Evolutionary conservation across 345 rosid genomes (phyloP), one percentile per base, ranked within the genome.

Genomic region (Arabis hirsuta): DNA sequence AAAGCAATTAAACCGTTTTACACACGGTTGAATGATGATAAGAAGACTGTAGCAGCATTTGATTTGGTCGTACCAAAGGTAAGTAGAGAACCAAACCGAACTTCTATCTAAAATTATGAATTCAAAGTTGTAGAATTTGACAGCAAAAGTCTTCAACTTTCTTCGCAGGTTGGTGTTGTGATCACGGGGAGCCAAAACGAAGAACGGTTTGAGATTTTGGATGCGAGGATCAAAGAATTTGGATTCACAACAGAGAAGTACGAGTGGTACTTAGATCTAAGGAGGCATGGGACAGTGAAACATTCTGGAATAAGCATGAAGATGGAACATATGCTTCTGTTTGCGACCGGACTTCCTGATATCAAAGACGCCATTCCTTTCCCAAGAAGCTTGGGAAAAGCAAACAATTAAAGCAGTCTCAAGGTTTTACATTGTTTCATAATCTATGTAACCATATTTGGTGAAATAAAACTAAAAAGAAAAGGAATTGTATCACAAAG

Each of bases 1-100:
- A 94, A 79, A 83, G 86, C 80, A 13, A 50, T 66, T 1, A 84
- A 87, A 76, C 96, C 93, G 9, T 91, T 94, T 72, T 81, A 85
- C 65, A 78, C 67, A 8, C 81, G 96, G 59, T 66, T 83, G 80
- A 94, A 94, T 61, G 85, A 81, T 46, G 98, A 91, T 72, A 84
- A 84, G 53, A 69, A 76, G 65, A 94, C 96, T 44, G 98, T 88
- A 55, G 96, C 97, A 56, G 91, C 98, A 67, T 94, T 94, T 64
- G 98, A 94, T 56, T 65, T 94, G 86, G 86, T 89, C 47, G 72
- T 91, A n/a, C 96, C 97, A 16, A 81, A 80, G 95, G 98, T 89
- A 74, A 71, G 27, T 4, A 63, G 44, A 52, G 41, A 36, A 72
- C 39, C 56, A 72, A 58, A 41, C 54, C 56, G 29, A 13, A 66